Evolutionary conservation across 768 basidiomycete species (phyloP), one percentile per base, ranked within the genome.

Genomic region (Lactarius hatsudake): DNA sequence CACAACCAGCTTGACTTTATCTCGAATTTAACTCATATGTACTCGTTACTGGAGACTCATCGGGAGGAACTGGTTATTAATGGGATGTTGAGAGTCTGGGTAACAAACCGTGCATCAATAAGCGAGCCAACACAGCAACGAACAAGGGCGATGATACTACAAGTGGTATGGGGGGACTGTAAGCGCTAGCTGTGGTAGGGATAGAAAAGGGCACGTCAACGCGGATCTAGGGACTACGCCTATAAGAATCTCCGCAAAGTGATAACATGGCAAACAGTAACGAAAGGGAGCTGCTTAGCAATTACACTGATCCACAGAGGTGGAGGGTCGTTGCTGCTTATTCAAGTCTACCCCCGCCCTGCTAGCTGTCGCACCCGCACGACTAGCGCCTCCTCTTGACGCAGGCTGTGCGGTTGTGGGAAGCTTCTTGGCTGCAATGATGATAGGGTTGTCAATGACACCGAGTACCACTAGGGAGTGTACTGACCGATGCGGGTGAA

Each of bases 401-500:
- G 89, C 77, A 63, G 87, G 84, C 43, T 91, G 87, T 60, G 90
- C 89, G 6, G 86, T 89, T 67, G 89, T 79, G n/a, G 92, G 92
- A n/a, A 94, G 80, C 73, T 93, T 94, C 87, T 93, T 91, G 75
- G 92, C 92, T 94, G 73, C 4, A 55, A 64, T 63, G 53, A 64
- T 69, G 23, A 63, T 56, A 57, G 61, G 51, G 57, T 55, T 36
- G 40, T n/a, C 32, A 26, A 60, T 15, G 26, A 32, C 12, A 54
- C 30, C 62, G 38, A 30, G 45, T 23, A 56, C 32, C 1, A 12
- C 18, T 12, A 69, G 30, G 51, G 66, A 62, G 38, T 32, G 34
- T 23, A 75, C 87, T 70, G 72, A 93, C 92, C 93, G 71, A 96
- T 94, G 8, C 88, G 85, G 38, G 87, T 88, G 78, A 96, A 95